A percentile compares a stretch with the other conserved stretches of the same genome.
phyloP scores from a whole-genome alignment of 257 asterid species.

The Gentiana macrophylla region DNA sequence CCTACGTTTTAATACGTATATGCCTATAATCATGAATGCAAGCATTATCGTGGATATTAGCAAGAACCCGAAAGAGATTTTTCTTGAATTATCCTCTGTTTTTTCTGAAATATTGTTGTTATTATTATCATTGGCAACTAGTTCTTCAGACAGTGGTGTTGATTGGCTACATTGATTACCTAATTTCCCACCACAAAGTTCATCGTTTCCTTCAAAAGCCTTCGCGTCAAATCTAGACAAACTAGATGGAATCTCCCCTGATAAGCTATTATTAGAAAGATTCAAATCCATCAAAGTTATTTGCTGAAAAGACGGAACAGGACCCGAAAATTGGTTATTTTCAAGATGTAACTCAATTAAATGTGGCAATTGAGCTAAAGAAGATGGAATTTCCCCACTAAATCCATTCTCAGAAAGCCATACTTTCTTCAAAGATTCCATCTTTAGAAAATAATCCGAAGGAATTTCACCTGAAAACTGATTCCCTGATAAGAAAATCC shows the following conservation, averaged over 20 bases:
- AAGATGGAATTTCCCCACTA: conserved; percentile 48
- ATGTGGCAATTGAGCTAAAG: conserved; percentile 24
- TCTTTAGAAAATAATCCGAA: conserved; percentile 31
- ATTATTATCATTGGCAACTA: neutral
- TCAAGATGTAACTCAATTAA: conserved; percentile 55
- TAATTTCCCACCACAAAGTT: conserved; percentile 40
- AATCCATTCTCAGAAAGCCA: conserved; percentile 58
- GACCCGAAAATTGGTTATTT: conserved; percentile 51
- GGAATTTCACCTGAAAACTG: conserved; percentile 64
- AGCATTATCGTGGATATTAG: conserved; percentile 5
- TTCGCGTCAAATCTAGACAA: conserved; percentile 24
- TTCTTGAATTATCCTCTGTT: neutral
- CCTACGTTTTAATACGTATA: conserved; percentile 10
- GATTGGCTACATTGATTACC: conserved; percentile 19
- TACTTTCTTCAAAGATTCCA: conserved; percentile 56
- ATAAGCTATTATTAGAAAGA: conserved; percentile 45
- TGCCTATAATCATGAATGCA: conserved; percentile 9
- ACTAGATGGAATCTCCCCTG: conserved; percentile 47
- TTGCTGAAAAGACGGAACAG: conserved; percentile 39
- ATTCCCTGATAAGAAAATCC: conserved; percentile 43
- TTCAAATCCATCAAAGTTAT: conserved; percentile 24
- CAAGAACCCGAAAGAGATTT: conserved; percentile 8
- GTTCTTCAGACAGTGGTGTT: no score
- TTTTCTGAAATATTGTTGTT: neutral
- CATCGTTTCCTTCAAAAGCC: conserved; percentile 44